Base-by-base conservation (phyloP, 2,329 filamentous ascomycete species). In the Aquanectria penicillioides region DNA sequence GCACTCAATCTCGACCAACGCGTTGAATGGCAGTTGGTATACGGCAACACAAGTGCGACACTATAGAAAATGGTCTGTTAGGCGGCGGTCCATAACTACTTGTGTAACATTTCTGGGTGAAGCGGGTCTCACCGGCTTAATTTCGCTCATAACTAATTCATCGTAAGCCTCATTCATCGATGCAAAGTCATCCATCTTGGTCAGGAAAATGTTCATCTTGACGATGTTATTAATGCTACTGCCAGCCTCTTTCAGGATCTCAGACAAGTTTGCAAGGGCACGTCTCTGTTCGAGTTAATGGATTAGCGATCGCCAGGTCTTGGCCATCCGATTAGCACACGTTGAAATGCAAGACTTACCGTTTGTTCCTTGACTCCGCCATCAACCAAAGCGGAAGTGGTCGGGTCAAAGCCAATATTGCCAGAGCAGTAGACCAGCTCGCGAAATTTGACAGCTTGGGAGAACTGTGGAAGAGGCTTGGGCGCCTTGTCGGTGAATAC, bases 1-100 rank as follows among this genome's bases (percentile, higher is more conserved):
- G 71, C 86, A 89, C 78, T 93, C 90, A 71, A 93, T 91, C 80
- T 93, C 90, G 8, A 93, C 86, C 57, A 89, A 85, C 4, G 89
- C 89, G 10, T 85, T 84, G 69, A 90, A 84, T 2, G 90, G 90
- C 65, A 93, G 77, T 72, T 90, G 83, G 75, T 90, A 87, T 13
- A 93, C 91, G 0, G 90, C 90, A 20, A 93, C 89, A 72, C 90
- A 93, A 55, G 86, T 89, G 60, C 89, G 75, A 60, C 75, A 77
- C 78, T 80, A 7, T 1, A 8, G 13, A 10, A 17, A 10, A 85
- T 84, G 74, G 83, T 84, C 20, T 12, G 5, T 11, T 26, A 28
- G 1, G 73, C n/a, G n/a, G n/a, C n/a, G n/a, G n/a, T n/a, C n/a
- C n/a, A n/a, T n/a, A n/a, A n/a, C n/a, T n/a, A n/a, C n/a, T n/a